Percentiles rank a stretch among this genome's conserved stretches.
phyloP scores from a whole-genome alignment of 306 rosid genomes.

The Castanea mollissima region DNA sequence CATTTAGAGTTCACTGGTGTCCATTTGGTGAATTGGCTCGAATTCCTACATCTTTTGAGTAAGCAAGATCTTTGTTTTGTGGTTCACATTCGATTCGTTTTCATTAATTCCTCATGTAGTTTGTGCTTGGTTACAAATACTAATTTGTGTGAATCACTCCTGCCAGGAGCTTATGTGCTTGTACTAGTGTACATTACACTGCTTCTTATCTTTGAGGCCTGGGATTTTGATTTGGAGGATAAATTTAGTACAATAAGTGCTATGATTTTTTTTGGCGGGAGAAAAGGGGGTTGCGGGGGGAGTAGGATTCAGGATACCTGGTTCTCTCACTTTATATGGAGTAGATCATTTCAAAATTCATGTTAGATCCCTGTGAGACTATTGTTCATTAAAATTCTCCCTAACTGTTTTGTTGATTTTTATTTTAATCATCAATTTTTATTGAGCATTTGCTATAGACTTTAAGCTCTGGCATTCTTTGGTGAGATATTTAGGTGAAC shows the following conservation, averaged over 20 bases:
- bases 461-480: neutral
- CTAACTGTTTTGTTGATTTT: neutral
- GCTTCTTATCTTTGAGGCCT: neutral
- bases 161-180: neutral
- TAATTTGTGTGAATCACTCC: neutral
- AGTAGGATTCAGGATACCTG: too few species aligned
- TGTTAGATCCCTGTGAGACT: too few species aligned
- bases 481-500: neutral
- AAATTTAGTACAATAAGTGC: neutral
- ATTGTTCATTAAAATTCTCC: neutral
- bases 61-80: conserved; percentile 12
- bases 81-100: neutral
- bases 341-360: neutral
- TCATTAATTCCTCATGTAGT: neutral
- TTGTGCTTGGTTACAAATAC: neutral
- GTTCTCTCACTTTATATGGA: neutral
- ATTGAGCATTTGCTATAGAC: neutral
- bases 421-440: neutral
- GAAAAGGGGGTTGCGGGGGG: too few species aligned
- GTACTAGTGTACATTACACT: neutral
- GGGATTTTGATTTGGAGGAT: neutral
- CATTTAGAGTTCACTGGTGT: conserved; percentile 30
- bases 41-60: conserved; percentile 26
- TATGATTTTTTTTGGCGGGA: too few species aligned
- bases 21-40: conserved; percentile 19